Base-by-base conservation (phyloP, 805 yeast species). In the Saccharomycopsis oosterbeekiorum region DNA sequence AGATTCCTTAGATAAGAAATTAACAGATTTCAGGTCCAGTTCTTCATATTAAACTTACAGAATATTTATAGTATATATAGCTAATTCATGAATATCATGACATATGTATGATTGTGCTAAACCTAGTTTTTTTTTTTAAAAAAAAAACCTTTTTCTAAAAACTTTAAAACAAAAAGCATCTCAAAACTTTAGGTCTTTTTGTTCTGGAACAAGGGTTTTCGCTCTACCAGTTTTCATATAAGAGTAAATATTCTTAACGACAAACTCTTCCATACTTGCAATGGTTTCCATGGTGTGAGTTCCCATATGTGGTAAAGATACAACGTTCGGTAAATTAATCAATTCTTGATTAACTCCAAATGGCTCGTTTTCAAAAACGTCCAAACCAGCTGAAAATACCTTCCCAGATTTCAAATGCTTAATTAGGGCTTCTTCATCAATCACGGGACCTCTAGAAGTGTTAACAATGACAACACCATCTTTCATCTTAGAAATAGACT, bases 301-400 rank as follows among this genome's bases (percentile, higher is more conserved):
- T 34, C 97, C 97, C 86, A 89, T 84, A 71, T 91, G 97, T 15
- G 97, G 97, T 66, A 88, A 75, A 41, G 88, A 81, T 12, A 87
- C 78, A n/a, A 84, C 89, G 65, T 86, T 85, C 14, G 88, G 87
- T 73, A 86, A 73, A 37, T 76, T 74, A 57, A 80, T 73, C 65
- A 88, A 74, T 63, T 86, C 91, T 69, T 79, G 73, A 53, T 86
- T 79, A n/a, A 83, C 86, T 65, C 82, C 69, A 19, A 41, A 63
- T 11, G 96, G 96, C 72, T 88, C 96, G 65, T 76, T 73, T 70
- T 87, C 92, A 70, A 85, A 84, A 36, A 88, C 96, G 68, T 88
- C 96, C 14, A 87, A 69, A 15, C 91, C 96, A 63, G 82, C 86
- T 4, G 86, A 73, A 43, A 84, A 81, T 37, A 88, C 78, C 66